phyloP scores from a whole-genome alignment of 1,284 basidiomycete species.

The Leccinum glutinopallens region DNA sequence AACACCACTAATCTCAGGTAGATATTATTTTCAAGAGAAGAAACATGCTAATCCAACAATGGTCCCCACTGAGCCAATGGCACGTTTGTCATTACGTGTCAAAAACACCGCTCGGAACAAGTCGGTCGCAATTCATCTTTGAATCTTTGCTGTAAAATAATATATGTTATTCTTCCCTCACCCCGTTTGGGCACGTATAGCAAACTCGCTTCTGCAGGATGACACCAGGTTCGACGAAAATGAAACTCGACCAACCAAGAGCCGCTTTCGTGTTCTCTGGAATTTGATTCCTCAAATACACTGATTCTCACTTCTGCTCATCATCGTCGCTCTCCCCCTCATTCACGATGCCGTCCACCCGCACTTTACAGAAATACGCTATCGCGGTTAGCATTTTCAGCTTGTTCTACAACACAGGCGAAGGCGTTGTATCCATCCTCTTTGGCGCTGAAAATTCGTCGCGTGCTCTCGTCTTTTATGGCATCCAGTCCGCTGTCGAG shows the following conservation, averaged over 20 bases:
- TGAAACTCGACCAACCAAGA: background rate
- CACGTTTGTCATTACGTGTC: background rate
- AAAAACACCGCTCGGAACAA: background rate
- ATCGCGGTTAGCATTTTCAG: slow-evolving; percentile 37
- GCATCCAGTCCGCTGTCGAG: slow-evolving; percentile 44
- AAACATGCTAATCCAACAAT: background rate
- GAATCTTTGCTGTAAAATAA: background rate
- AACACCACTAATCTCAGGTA: background rate
- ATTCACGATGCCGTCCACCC: slow-evolving; percentile 24
- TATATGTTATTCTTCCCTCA: background rate
- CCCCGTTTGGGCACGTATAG: background rate
- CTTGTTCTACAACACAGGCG: slow-evolving; percentile 36
- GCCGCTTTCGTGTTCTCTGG: background rate
- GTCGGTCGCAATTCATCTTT: background rate
- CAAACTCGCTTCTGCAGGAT: background rate
- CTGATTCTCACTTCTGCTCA: background rate
- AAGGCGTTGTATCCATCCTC: slow-evolving; percentile 42
- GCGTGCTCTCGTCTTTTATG: slow-evolving; percentile 52
- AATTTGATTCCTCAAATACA: background rate
- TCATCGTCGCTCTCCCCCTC: background rate
- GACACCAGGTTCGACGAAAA: background rate
- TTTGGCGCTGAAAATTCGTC: slow-evolving; percentile 48
- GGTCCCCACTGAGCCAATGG: background rate
- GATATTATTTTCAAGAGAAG: background rate
- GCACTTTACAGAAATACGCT: slow-evolving; percentile 35